These are phyloP conservation scores for Lepiota brunneoincarnata DNA, from an alignment of 768 basidiomycete genomes.

Conservation along the genomic window DNA sequence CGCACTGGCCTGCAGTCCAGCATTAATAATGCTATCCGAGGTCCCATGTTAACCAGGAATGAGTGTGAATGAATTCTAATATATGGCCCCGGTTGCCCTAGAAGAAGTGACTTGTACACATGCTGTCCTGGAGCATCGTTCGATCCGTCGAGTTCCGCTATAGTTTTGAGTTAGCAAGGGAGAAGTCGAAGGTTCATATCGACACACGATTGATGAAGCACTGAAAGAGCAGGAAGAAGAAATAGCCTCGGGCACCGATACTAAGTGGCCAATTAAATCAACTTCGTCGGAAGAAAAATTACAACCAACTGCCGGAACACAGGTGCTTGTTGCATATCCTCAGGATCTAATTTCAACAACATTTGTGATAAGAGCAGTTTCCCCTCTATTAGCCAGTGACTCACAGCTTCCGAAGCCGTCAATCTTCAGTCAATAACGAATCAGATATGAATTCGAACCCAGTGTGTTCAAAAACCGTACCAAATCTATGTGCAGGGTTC, in stretches of 20 bases:
- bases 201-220: conserved; percentile 75
- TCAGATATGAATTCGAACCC: neutral
- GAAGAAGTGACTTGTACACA: conserved; percentile 65
- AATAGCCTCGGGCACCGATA: conserved; percentile 84
- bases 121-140: conserved; percentile 61
- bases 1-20: conserved; percentile 74
- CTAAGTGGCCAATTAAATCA: conserved; percentile 29
- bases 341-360: conserved; percentile 57
- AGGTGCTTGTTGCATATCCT: conserved; percentile 69
- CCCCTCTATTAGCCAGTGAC: conserved; percentile 22
- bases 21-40: conserved; percentile 69
- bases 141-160: conserved; percentile 74
- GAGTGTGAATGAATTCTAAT: conserved; percentile 83
- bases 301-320: conserved; percentile 63
- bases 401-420: conserved; percentile 84
- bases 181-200: neutral
- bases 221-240: conserved; percentile 93
- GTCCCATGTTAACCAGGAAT: conserved; percentile 76
- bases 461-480: conserved; percentile 16
- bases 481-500: neutral
- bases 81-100: conserved; percentile 76
- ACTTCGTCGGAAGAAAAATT: neutral
- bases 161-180: neutral
- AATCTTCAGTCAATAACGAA: conserved; percentile 39
- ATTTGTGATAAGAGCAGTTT: neutral